Evolutionary conservation across 331 rosid species (phyloP), one percentile per base, ranked within the genome.

Genomic region (Pyrus hybrid): DNA sequence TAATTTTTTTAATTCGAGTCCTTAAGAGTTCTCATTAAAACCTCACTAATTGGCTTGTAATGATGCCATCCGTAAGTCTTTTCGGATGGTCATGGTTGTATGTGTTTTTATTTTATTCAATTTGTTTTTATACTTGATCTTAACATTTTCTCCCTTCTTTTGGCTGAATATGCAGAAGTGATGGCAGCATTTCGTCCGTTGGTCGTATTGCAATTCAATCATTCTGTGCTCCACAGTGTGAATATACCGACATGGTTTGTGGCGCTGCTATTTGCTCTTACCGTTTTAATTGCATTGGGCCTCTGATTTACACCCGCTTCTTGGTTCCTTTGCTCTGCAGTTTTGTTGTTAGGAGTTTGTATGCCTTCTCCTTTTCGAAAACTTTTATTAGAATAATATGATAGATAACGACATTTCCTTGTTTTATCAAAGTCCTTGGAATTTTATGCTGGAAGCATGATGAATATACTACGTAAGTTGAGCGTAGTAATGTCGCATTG

Each of bases 171-270:
- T 23, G 28, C 82, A 93, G 94, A 88, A 75, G 71, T 32, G 88
- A 81, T 58, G 77, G 85, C 73, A 75, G 63, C 81, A 68, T 72
- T 76, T 70, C 86, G 70, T 72, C 85, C 16, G 91, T 81, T 81
- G 90, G 93, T 47, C 93, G 91, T 41, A 78, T 93, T 86, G 95
- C 97, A 58, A 86, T 93, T 79, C 98, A 93, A 62, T 93, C 98
- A 67, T 87, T 93, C 64, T 88, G 98, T 79, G 88, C 97, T 75
- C 95, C 97, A 71, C 97, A 91, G 67, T 90, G 94, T 80, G 81
- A 77, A 80, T 85, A 86, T 81, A 85, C 96, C 74, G 68, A 85
- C 80, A 80, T 81, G 93, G 98, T 93, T 14, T 81, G 96, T 75
- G 37, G 70, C 49, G 67, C 67, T 68, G 16, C 28, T 56, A 22